Evolutionary conservation across 2,329 filamentous ascomycete species (phyloP).

Genomic region (Aspergillus versicolor): DNA sequence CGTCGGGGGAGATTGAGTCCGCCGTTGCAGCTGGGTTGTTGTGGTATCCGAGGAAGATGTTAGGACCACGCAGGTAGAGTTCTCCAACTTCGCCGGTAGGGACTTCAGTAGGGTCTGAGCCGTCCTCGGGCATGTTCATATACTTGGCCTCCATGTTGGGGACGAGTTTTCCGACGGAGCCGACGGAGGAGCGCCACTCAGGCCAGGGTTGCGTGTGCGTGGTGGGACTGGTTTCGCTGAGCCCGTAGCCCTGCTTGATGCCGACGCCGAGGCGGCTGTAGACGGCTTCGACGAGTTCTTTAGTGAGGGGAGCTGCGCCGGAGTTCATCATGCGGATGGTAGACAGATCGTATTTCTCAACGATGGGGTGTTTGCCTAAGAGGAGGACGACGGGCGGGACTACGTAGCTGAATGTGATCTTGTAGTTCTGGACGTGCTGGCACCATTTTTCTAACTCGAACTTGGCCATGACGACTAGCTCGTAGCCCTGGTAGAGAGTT

Average conservation of each 20-base stretch:
- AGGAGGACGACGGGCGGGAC: slow-evolving; percentile 81
- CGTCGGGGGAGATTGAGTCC: slow-evolving; percentile 61
- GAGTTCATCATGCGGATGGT: slow-evolving; percentile 81
- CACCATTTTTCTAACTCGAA: slow-evolving; percentile 84
- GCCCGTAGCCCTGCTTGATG: slow-evolving; percentile 89
- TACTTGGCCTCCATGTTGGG: slow-evolving; percentile 81
- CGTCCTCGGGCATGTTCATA: slow-evolving; percentile 60
- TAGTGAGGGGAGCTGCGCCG: slow-evolving; percentile 80
- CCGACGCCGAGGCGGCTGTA: slow-evolving; percentile 72
- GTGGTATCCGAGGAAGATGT: slow-evolving; percentile 62
- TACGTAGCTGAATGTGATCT: slow-evolving; percentile 75
- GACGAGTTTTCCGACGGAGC: slow-evolving; percentile 73
- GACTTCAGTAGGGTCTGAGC: slow-evolving; percentile 53
- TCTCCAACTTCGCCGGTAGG: slow-evolving; percentile 65
- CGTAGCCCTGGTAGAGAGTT: slow-evolving; percentile 63
- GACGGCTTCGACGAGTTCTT: slow-evolving; percentile 74
- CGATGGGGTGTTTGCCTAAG: slow-evolving; percentile 74
- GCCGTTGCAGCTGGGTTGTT: slow-evolving; percentile 59
- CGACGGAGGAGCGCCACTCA: slow-evolving; percentile 74
- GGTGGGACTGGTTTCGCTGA: slow-evolving; percentile 81
- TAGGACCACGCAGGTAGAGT: slow-evolving; percentile 64
- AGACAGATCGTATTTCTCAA: slow-evolving; percentile 78
- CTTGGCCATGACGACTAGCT: slow-evolving; percentile 69
- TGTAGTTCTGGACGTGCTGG: slow-evolving; percentile 69
- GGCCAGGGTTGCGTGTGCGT: slow-evolving; percentile 72